Conservation (phyloP, 2,329 filamentous ascomycete genomes). For the Pseudogymnoascus pannorum region DNA sequence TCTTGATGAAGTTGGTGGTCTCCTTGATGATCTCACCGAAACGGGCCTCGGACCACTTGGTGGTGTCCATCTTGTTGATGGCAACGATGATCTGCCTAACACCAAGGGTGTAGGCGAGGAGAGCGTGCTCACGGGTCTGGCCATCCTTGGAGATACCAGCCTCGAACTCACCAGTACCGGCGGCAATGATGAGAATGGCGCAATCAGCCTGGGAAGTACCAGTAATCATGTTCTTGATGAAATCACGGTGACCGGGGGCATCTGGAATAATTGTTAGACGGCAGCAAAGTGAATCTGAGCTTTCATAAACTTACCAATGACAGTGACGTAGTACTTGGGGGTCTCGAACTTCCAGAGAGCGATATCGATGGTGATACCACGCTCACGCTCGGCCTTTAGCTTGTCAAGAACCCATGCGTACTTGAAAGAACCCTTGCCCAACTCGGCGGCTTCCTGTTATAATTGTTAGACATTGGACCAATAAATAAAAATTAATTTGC, state of each 20-base stretch:
- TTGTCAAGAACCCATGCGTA: slow-evolving; percentile 99
- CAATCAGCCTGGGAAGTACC: slow-evolving; percentile 99
- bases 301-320: slow-evolving; percentile 65
- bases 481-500: slow-evolving; percentile 2
- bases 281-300: not conserved
- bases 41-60: slow-evolving; percentile 95
- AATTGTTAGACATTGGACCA: slow-evolving; percentile 17
- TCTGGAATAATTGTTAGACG: slow-evolving; percentile 42
- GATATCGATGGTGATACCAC: slow-evolving; percentile 99
- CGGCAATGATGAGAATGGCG: slow-evolving; percentile 99
- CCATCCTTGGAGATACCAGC: slow-evolving; percentile 99
- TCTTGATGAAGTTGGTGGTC: slow-evolving; percentile 99
- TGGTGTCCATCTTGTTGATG: slow-evolving; percentile 99
- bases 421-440: slow-evolving; percentile 99
- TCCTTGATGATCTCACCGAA: slow-evolving; percentile 99
- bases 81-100: slow-evolving; percentile 99
- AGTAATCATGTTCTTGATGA: slow-evolving; percentile 99
- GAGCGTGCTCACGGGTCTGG: slow-evolving; percentile 99
- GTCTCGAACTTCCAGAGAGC: slow-evolving; percentile 99
- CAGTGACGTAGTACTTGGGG: slow-evolving; percentile 93
- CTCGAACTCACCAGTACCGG: slow-evolving; percentile 99
- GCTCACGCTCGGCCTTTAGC: slow-evolving; percentile 99
- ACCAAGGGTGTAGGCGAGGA: slow-evolving; percentile 99
- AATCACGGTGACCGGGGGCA: slow-evolving; percentile 99
- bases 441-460: slow-evolving; percentile 86